Evolutionary conservation across 257 asterid species (phyloP), one percentile per base, ranked within the genome.

Genomic region (Vinca minor): DNA sequence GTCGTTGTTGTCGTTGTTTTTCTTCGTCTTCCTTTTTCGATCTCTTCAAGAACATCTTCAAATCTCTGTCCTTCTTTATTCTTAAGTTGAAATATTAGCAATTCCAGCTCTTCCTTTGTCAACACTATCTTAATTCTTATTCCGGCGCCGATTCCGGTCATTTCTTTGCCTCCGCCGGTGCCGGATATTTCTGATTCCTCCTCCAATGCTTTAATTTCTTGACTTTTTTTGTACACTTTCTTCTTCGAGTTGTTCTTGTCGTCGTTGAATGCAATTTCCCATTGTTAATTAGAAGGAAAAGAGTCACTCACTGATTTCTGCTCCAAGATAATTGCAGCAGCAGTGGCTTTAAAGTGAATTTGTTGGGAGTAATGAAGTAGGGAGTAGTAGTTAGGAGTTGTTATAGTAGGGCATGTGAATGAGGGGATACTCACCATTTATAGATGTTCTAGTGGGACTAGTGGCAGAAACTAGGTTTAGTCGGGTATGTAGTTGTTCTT

Each of bases 201-300:
- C 56, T 50, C 56, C 56, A 20, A 9, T 8, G 17, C 8, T 52
- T n/a, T 50, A n/a, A n/a, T n/a, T n/a, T 50, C 11, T 13, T 38
- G 8, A 13, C 44, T 38, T 34, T 0, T 52, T 15, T 21, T 59
- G 42, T 31, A 69, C 41, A 36, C 57, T 31, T 28, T 63, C 48
- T 48, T 17, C 18, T 4, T 23, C n/a, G n/a, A n/a, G n/a, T n/a
- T n/a, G 59, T 23, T 21, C 48, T 59, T 14, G 55, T 68, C 65
- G 73, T n/a, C 54, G 55, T 52, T 86, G 79, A 1, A 84, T 69
- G 75, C 88, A 86, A 55, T 89, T 89, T 59, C 96, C 96, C 96
- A 89, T 86, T 8, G 9, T 13, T 38, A 1, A 13, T 11, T 2
- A 21, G 44, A 21, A 62, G 47, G 25, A 11, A 29, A 47, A 5